These are phyloP conservation scores for Serendipita indica DNA, from an alignment of 768 basidiomycete genomes.

Conservation along the genomic window DNA sequence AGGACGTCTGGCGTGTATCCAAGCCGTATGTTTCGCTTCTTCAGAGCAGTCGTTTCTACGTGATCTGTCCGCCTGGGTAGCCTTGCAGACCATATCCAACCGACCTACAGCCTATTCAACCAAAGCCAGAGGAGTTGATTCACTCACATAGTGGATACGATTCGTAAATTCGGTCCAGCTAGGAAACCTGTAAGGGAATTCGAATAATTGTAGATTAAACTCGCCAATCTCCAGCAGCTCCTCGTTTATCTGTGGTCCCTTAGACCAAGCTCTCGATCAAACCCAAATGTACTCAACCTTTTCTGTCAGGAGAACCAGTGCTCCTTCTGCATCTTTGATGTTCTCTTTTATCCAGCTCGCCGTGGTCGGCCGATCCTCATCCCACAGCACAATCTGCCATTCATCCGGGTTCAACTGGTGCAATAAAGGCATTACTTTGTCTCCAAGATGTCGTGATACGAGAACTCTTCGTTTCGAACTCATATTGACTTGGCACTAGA, in stretches of 20 bases:
- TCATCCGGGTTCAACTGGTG: slow-evolving; percentile 6
- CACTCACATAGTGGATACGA: slow-evolving; percentile 69
- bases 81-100: slow-evolving; percentile 59
- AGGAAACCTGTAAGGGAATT: background rate
- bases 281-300: slow-evolving; percentile 31
- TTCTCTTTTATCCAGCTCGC: slow-evolving; percentile 63
- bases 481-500: background rate
- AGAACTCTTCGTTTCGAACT: slow-evolving; percentile 16
- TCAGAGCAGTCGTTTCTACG: slow-evolving; percentile 45
- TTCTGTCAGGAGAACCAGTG: slow-evolving; percentile 50
- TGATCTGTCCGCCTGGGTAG: slow-evolving; percentile 44
- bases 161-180: slow-evolving; percentile 62
- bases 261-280: slow-evolving; percentile 13
- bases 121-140: background rate
- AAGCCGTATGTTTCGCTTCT: slow-evolving; percentile 47
- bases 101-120: slow-evolving; percentile 24
- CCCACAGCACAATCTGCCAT: slow-evolving; percentile 34
- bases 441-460: slow-evolving; percentile 18
- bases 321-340: slow-evolving; percentile 45
- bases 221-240: slow-evolving; percentile 51
- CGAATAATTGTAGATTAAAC: background rate
- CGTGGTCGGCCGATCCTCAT: slow-evolving; percentile 40
- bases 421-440: slow-evolving; percentile 17
- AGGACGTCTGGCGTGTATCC: slow-evolving; percentile 93
- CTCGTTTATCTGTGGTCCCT: slow-evolving; percentile 40